Conservation (phyloP, 176 grass and related monocot genomes). For the Tillandsia leiboldiana region DNA sequence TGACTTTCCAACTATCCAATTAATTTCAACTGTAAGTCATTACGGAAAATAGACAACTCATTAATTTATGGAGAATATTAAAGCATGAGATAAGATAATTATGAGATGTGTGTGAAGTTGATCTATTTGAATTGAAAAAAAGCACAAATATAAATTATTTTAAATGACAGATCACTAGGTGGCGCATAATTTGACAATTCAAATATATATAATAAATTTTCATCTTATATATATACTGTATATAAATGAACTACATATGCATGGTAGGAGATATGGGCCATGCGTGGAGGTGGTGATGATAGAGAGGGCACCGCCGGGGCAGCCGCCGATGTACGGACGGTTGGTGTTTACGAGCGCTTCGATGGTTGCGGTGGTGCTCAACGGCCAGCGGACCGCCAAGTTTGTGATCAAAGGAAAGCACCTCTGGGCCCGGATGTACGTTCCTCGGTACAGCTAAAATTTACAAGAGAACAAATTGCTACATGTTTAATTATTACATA, state of each 20-base stretch:
- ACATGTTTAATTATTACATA: background rate
- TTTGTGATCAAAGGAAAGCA: conserved; percentile 62
- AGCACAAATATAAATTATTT: no score
- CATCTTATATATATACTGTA: background rate
- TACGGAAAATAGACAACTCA: no score
- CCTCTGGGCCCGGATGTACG: conserved; percentile 63
- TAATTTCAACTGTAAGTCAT: no score
- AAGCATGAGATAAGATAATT: no score
- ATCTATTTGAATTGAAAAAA: no score
- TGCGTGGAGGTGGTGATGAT: conserved; percentile 51
- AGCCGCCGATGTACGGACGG: conserved; percentile 46
- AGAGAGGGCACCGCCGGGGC: conserved; percentile 27
- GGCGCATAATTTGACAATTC: no score
- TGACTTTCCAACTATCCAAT: no score
- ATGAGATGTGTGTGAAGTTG: background rate
- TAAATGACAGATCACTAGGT: no score
- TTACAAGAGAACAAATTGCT: no score
- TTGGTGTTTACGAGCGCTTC: conserved; percentile 35
- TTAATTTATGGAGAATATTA: no score
- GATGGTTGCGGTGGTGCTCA: conserved; percentile 43
- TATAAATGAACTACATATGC: background rate
- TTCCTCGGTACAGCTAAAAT: conserved; percentile 23
- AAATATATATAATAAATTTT: no score
- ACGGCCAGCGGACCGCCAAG: conserved; percentile 39
- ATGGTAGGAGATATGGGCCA: conserved; percentile 38